Conservation (phyloP, 78 protist species). For the Chrysochromulina parva region DNA sequence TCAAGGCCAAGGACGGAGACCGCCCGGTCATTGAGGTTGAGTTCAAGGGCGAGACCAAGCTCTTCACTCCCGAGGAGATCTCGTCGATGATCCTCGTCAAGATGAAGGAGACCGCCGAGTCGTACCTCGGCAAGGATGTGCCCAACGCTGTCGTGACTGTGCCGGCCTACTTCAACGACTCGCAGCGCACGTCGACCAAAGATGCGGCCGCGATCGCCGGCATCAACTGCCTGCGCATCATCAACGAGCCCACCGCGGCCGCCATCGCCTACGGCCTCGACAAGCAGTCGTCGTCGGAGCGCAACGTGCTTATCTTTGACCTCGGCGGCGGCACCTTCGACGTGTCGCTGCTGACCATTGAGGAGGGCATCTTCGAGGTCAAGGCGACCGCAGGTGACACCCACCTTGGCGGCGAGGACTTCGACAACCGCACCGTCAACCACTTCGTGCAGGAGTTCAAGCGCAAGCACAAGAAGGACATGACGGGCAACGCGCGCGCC, state of each 20-base stretch:
- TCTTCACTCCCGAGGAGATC: constrained; percentile 87
- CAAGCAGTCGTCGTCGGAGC: constrained; percentile 29
- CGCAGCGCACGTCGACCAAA: constrained; percentile 93
- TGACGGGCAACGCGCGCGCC: constrained; percentile 43
- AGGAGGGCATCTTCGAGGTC: constrained; percentile 81
- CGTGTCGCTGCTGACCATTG: constrained; percentile 83
- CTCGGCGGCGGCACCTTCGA: constrained; percentile 90
- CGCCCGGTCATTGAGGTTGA: constrained; percentile 87
- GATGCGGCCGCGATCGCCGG: constrained; percentile 99
- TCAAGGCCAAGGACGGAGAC: constrained; percentile 77
- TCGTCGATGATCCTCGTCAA: constrained; percentile 72
- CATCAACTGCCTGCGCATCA: constrained; percentile 64
- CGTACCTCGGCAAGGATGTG: constrained; percentile 76
- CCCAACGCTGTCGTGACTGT: constrained; percentile 85
- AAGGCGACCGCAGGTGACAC: constrained; percentile 87
- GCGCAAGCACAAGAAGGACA: constrained; percentile 58
- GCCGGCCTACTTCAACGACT: constrained; percentile 82
- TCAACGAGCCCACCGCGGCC: constrained; percentile 59
- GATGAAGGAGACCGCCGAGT: constrained; percentile 84
- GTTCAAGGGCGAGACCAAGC: constrained; percentile 78
- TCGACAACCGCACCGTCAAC: constrained; percentile 73
- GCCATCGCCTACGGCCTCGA: constrained; percentile 61
- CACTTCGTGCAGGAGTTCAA: constrained; percentile 60
- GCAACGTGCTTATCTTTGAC: constrained; percentile 81
- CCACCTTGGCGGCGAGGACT: constrained; percentile 86